These are phyloP conservation scores for Dactylonectria macrodidyma DNA, from an alignment of 2,329 filamentous ascomycete species.

Conservation along the genomic window DNA sequence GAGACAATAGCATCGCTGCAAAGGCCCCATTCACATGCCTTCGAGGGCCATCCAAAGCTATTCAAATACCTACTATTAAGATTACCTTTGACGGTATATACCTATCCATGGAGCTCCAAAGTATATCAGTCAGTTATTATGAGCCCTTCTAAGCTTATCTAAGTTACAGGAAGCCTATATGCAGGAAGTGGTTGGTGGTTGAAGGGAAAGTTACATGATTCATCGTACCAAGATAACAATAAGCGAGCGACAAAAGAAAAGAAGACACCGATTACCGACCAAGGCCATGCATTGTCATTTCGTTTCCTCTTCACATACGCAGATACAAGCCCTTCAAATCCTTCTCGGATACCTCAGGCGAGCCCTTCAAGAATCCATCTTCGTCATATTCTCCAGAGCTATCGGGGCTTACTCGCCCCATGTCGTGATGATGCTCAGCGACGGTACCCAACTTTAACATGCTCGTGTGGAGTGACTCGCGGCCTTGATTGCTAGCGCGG, in stretches of 20 bases:
- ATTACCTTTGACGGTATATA: conserved; percentile 46
- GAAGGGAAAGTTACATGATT: conserved; percentile 15
- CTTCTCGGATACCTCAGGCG: conserved; percentile 57
- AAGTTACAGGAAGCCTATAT: conserved; percentile 26
- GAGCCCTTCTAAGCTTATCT: conserved; percentile 16
- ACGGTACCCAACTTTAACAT: conserved; percentile 47
- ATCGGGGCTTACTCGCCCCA: conserved; percentile 52
- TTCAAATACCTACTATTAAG: conserved; percentile 45
- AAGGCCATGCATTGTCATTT: neutral
- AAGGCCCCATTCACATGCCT: neutral
- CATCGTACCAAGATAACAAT: conserved; percentile 35
- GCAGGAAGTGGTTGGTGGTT: conserved; percentile 18
- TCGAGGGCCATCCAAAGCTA: conserved; percentile 38
- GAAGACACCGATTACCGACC: conserved; percentile 12
- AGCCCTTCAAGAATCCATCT: conserved; percentile 61
- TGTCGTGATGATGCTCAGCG: conserved; percentile 43
- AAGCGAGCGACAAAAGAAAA: conserved; percentile 22
- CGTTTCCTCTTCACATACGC: conserved; percentile 45
- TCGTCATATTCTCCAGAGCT: conserved; percentile 62
- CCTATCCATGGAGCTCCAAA: conserved; percentile 41
- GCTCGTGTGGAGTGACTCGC: conserved; percentile 33
- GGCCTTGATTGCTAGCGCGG: conserved; percentile 38
- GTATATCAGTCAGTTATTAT: conserved; percentile 22
- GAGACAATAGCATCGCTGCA: conserved; percentile 23
- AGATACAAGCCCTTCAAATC: conserved; percentile 44